Evolutionary conservation across 192 early-diverging fungal species (phyloP), one percentile per base, ranked within the genome.

Genomic region (Haplosporangium gracile): DNA sequence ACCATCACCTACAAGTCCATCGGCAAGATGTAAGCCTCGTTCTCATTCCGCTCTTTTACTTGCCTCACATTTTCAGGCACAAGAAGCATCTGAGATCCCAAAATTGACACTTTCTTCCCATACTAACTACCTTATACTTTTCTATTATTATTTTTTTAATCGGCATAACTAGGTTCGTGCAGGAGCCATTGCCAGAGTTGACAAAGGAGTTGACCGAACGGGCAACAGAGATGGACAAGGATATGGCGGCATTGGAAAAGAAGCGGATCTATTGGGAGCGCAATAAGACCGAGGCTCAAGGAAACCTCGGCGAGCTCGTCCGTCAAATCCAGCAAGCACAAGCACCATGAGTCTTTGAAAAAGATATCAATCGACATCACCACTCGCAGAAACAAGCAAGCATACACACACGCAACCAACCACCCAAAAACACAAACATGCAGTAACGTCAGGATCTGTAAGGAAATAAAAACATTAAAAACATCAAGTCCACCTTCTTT

Each of bases 1-100:
- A 94, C 91, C 5, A 85, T 88, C 36, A 93, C 95, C 22, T 96
- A 96, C 88, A 92, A 94, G 76, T 89, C 94, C 47, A 91, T 96
- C 38, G 95, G 95, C 4, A 95, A 95, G 76, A 94, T 94, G 95
- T 94, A 89, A 78, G 88, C 53, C 34, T 32, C 57, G 15, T 2
- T n/a, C 26, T 39, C 16, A 20, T 18, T 22, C 24, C 26, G 32
- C 6, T 29, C 40, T 42, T 8, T 29, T 38, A 13, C 24, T 39
- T 34, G 24, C 53, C 43, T 38, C 60, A 63, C 34, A 63, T 76
- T 51, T 38, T 20, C 60, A 34, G 26, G 29, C 60, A 65, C 60
- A 51, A 51, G 29, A 65, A 65, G 32, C 60, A 3, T 65, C 29
- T 9, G 3, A 34, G 60, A 15, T 4, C 2, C 26, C 22, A 60